Base-by-base conservation (phyloP, 2,329 filamentous ascomycete species). In the Dactylellina leptospora region DNA sequence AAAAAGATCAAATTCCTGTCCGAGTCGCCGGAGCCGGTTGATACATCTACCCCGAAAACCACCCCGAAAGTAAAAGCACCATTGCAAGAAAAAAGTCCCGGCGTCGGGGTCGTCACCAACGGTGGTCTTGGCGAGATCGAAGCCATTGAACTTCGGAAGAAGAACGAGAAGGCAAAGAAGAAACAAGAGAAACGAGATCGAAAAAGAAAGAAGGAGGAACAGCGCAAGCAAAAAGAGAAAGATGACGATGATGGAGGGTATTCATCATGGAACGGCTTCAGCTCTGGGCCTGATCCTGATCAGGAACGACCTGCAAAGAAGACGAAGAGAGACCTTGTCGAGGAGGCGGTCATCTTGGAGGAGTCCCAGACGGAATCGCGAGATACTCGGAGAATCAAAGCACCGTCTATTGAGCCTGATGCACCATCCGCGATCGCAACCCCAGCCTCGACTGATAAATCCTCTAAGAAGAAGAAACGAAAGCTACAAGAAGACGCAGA, bases 111-210 rank as follows among this genome's bases (percentile, higher is more conserved):
- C 10, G 40, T 54, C 4, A 64, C 68, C 8, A 72, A 63, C 18
- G 68, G 59, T 18, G 68, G 59, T 2, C 36, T 72, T 27, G 60
- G 36, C 23, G 68, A 72, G 6, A 42, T 72, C 16, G 59, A 72
- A 28, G 68, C 68, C 2, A 72, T 72, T 18, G 50, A 64, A 25
- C 44, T 72, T 20, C 68, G 68, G 4, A 56, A 36, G 22, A 64
- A 72, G 38, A 72, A 72, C 28, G 68, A 72, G 54, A 72, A 72
- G n/a, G 59, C 68, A 8, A 63, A 16, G n/a, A 59, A 33, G 47
- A 59, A 54, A 28, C 38, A 33, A 18, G 59, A 70, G 51, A 60
- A 60, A 11, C 25, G 36, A n/a, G 50, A 64, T n/a, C 58, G 40
- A 33, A 72, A 72, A 30, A 53, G 55, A 11, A 30, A 45, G 25